Percentiles rank a stretch among this genome's conserved stretches.
Evolutionary conservation across 805 yeast species (phyloP).

Genomic region (Saccharomyces kudriavzevii): DNA sequence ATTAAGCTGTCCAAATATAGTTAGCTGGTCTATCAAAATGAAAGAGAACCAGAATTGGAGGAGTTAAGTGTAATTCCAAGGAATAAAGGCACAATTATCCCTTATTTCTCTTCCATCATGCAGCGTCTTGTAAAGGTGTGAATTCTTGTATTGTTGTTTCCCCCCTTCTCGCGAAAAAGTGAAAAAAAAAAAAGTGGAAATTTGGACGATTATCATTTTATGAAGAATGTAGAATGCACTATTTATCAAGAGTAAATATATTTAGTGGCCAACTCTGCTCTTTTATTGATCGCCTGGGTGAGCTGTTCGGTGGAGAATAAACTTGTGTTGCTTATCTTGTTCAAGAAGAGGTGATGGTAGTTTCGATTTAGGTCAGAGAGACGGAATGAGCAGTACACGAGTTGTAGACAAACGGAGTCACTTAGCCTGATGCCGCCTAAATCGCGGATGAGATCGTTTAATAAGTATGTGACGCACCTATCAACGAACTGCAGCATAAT

Average conservation of each 20-base stretch:
- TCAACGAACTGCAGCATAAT: slow-evolving; percentile 31
- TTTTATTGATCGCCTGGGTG: slow-evolving; percentile 22
- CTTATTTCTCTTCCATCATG: background rate
- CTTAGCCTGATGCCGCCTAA: slow-evolving; percentile 35
- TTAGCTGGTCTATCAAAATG: background rate
- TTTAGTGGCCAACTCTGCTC: slow-evolving; percentile 27
- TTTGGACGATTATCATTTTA: background rate
- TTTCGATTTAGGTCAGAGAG: slow-evolving; percentile 39
- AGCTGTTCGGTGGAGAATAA: slow-evolving; percentile 21
- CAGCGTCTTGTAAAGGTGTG: background rate
- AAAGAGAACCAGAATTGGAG: background rate
- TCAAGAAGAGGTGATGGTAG: slow-evolving; percentile 26
- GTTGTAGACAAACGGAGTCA: slow-evolving; percentile 69
- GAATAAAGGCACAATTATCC: background rate
- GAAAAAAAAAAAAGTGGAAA: background rate
- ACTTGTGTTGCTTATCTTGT: slow-evolving; percentile 19
- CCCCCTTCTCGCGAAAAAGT: background rate
- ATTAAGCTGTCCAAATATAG: background rate
- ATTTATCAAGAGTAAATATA: slow-evolving; percentile 6
- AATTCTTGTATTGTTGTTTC: background rate
- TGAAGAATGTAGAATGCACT: background rate
- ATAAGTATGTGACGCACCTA: slow-evolving; percentile 26
- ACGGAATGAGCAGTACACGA: slow-evolving; percentile 84
- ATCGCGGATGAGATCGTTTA: slow-evolving; percentile 20
- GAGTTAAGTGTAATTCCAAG: background rate